Evolutionary conservation across 1,284 basidiomycete genomes (phyloP).

Genomic region (Apiotrichum montevideense): DNA sequence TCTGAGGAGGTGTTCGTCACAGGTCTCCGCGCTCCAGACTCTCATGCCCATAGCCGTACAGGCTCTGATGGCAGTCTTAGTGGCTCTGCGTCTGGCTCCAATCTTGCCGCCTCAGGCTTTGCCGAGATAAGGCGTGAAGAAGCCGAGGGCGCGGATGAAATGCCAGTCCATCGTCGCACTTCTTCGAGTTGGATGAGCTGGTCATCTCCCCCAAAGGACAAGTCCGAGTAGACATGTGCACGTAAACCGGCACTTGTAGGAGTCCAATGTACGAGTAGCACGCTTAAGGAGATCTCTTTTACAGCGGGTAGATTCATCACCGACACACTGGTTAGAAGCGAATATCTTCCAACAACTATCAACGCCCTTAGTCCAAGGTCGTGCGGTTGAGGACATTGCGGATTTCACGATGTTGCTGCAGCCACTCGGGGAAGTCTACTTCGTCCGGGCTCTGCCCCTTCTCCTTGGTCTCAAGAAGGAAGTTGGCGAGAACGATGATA

Average conservation of each 20-base stretch:
- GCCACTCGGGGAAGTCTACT: constrained; percentile 67
- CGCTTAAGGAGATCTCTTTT: no score
- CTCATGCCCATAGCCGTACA: not conserved
- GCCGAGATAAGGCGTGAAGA: constrained; percentile 39
- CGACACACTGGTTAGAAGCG: no score
- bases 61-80: constrained; percentile 6
- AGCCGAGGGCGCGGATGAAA: constrained; percentile 19
- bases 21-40: not conserved
- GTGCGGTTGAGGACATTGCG: constrained; percentile 65
- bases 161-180: not conserved
- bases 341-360: no score
- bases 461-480: constrained; percentile 69
- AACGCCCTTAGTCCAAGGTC: constrained; percentile 58
- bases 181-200: constrained; percentile 10
- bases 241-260: no score
- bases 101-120: constrained; percentile 17
- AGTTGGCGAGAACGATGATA: constrained; percentile 91
- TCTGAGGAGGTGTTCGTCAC: constrained; percentile 3
- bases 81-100: constrained; percentile 16
- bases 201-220: constrained; percentile 8
- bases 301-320: no score
- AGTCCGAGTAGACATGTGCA: constrained; percentile 1
- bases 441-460: constrained; percentile 47
- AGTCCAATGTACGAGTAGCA: not conserved
- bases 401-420: constrained; percentile 76